Evolutionary conservation across 495 filamentous ascomycete genomes (phyloP), one percentile per base, ranked within the genome.

Genomic region (Friedmanniomyces simplex): DNA sequence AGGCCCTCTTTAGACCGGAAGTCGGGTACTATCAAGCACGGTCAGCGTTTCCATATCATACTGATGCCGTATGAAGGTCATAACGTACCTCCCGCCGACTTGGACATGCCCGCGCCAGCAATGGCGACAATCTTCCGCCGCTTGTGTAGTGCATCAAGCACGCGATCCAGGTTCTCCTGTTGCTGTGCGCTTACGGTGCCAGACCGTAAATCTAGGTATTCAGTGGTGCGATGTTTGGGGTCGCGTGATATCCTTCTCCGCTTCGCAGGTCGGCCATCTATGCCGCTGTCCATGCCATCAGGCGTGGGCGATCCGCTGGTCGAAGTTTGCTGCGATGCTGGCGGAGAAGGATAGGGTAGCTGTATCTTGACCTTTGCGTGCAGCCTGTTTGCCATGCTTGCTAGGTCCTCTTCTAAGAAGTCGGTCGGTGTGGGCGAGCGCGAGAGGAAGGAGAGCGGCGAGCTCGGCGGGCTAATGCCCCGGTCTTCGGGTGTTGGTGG

Each of bases 71-170:
- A 16, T 26, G 25, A 12, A 24, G 21, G 65, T 54, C 6, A 18
- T 13, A 6, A 84, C 88, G 64, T 84, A 95, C 90, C 93, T 54
- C 93, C 93, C 61, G 93, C 94, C 46, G 90, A 88, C 14, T 94
- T 91, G 36, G 93, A 97, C 59, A 98, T 97, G 51, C 93, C 93
- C 34, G 93, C 93, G 50, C 93, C 93, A 30, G 91, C 91, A 70
- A 98, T 88, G 42, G 96, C 89, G 20, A 98, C 88, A 63, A 98
- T 95, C 73, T 95, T 96, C 70, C 86, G 85, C 72, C 89, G 93
- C 67, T 87, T 87, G 55, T 86, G 84, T 59, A 98, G 71, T n/a
- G 81, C 83, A 51, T 86, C 80, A 37, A 88, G 70, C 14, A 98
- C 75, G 50, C 82, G 76, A 51, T 84, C 78, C 10, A 96, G 71